Evolutionary conservation across 1,284 basidiomycete genomes (phyloP).

Genomic region (Ustilago loliicola): DNA sequence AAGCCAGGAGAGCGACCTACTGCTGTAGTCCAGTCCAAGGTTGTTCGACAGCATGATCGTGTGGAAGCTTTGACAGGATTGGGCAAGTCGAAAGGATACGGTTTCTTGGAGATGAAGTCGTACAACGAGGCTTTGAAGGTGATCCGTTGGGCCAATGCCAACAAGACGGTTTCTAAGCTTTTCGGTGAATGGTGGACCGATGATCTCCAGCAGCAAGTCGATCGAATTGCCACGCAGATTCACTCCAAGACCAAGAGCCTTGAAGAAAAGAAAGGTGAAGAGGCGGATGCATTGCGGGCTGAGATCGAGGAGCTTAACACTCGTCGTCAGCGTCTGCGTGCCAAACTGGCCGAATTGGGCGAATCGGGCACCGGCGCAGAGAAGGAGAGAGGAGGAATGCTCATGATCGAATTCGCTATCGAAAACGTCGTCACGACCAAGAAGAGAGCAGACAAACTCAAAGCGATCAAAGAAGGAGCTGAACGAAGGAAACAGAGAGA

Average conservation of each 20-base stretch:
- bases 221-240: slow-evolving; percentile 48
- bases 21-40: slow-evolving; percentile 83
- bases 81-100: slow-evolving; percentile 91
- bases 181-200: slow-evolving; percentile 63
- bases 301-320: slow-evolving; percentile 46
- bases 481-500: slow-evolving; percentile 37
- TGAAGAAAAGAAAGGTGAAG: slow-evolving; percentile 35
- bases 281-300: slow-evolving; percentile 21
- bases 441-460: slow-evolving; percentile 54
- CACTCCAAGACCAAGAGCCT: slow-evolving; percentile 36
- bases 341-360: slow-evolving; percentile 53
- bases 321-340: slow-evolving; percentile 54
- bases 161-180: slow-evolving; percentile 70
- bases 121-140: slow-evolving; percentile 92
- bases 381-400: slow-evolving; percentile 64
- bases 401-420: slow-evolving; percentile 68
- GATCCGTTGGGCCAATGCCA: slow-evolving; percentile 93
- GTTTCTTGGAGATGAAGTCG: slow-evolving; percentile 89
- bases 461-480: slow-evolving; percentile 49
- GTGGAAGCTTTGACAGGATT: slow-evolving; percentile 87
- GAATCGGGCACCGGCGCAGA: slow-evolving; percentile 28
- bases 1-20: slow-evolving; percentile 75
- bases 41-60: slow-evolving; percentile 87
- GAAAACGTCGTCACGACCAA: slow-evolving; percentile 67
- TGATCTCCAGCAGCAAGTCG: slow-evolving; percentile 55